A percentile compares a stretch with the other conserved stretches of the same genome.
Conservation (phyloP, 2,329 filamentous ascomycete genomes). For the Dothistroma pini region DNA sequence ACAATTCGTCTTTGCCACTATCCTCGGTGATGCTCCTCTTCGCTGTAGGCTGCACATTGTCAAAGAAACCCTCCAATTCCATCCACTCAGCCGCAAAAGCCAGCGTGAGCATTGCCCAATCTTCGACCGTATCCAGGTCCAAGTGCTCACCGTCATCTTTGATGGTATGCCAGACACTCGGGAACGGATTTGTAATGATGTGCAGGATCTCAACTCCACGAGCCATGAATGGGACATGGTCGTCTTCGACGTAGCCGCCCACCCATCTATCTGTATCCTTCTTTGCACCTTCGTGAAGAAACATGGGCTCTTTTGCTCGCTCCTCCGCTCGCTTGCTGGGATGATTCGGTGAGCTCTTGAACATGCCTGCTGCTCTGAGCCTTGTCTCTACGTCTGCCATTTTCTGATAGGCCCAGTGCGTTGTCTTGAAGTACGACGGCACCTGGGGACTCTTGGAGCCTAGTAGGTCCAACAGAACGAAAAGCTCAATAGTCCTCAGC, state of each 20-base stretch:
- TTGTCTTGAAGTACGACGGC: constrained; percentile 83
- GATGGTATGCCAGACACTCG: constrained; percentile 79
- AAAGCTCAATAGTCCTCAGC: constrained; percentile 76
- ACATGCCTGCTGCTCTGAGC: constrained; percentile 62
- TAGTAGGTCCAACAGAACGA: constrained; percentile 87
- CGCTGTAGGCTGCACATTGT: constrained; percentile 14
- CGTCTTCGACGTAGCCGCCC: constrained; percentile 61
- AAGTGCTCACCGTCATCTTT: constrained; percentile 81
- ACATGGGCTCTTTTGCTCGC: constrained; percentile 38
- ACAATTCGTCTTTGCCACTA: constrained; percentile 18
- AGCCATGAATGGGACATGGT: constrained; percentile 86
- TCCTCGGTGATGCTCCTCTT: constrained; percentile 7
- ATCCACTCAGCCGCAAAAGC: constrained; percentile 91
- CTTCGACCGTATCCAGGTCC: constrained; percentile 72
- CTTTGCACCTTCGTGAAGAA: constrained; percentile 64
- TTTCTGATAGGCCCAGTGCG: constrained; percentile 86
- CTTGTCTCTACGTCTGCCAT: constrained; percentile 72
- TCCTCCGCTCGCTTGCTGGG: constrained; percentile 31
- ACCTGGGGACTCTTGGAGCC: constrained; percentile 66
- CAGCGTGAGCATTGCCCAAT: constrained; percentile 82
- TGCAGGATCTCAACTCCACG: constrained; percentile 86
- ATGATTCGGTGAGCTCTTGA: constrained; percentile 60
- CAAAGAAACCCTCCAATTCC: constrained; percentile 64
- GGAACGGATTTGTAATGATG: constrained; percentile 81
- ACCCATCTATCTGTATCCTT: constrained; percentile 46